Conservation (phyloP, 1,284 basidiomycete genomes). For the Bjerkandera adusta region DNA sequence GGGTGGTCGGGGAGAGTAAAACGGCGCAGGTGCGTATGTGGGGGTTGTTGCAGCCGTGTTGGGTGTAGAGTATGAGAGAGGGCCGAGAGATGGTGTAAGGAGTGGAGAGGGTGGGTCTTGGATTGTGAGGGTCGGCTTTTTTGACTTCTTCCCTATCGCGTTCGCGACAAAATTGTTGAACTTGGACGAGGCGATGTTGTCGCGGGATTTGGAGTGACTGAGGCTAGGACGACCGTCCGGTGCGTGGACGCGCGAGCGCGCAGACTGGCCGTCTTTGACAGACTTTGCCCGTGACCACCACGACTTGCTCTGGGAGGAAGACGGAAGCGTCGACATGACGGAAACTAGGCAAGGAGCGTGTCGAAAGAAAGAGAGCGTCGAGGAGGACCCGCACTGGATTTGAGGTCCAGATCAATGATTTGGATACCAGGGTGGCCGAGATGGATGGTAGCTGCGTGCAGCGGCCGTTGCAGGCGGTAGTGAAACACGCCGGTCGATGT, state of each 20-base stretch:
- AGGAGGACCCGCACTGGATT: conserved; percentile 19
- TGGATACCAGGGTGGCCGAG: conserved; percentile 1
- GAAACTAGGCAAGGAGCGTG: conserved; percentile 27
- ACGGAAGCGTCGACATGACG: conserved; percentile 26
- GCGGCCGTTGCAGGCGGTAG: not conserved
- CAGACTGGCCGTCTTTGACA: conserved; percentile 21
- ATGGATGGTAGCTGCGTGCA: conserved; percentile 11
- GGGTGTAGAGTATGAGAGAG: conserved; percentile 18
- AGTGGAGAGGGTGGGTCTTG: conserved; percentile 41
- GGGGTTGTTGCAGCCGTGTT: conserved; percentile 24
- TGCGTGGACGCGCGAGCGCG: conserved; percentile 21
- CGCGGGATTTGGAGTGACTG: conserved; percentile 21
- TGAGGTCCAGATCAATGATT: conserved; percentile 20
- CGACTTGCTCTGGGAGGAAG: conserved; percentile 22
- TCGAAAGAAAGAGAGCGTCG: conserved; percentile 21
- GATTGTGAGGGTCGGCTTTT: conserved; percentile 54
- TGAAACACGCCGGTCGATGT: not conserved
- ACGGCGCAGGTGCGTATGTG: conserved; percentile 23
- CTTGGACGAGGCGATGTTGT: conserved; percentile 33
- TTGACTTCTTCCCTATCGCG: conserved; percentile 62
- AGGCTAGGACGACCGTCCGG: conserved; percentile 15
- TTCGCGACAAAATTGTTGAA: conserved; percentile 51
- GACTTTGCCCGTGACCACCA: conserved; percentile 37
- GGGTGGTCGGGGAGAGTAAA: conserved; percentile 35
- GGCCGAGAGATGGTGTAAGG: conserved; percentile 18